phyloP scores from a whole-genome alignment of 768 basidiomycete species.

The Mycena galericulata region DNA sequence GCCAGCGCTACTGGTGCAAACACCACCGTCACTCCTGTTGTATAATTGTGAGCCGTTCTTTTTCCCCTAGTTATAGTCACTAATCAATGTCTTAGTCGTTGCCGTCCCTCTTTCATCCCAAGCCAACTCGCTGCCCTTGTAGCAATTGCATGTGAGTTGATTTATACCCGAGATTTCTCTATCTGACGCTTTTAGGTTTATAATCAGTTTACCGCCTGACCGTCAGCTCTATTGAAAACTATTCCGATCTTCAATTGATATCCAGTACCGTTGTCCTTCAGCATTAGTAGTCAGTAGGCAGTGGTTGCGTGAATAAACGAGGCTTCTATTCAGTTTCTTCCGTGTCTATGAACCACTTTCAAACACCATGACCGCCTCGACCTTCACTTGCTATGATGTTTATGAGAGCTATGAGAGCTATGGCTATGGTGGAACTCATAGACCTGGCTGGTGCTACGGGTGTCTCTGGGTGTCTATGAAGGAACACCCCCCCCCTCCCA shows the following conservation, averaged over 20 bases:
- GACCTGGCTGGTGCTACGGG: not conserved
- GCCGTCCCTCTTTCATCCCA: not conserved
- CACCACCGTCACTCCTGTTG: not conserved
- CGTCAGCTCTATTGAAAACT: not conserved
- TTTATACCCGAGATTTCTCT: not conserved
- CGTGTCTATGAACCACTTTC: not conserved
- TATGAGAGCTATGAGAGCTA: not conserved
- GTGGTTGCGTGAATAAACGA: not conserved
- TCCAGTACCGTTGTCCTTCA: not conserved
- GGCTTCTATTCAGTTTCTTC: not conserved
- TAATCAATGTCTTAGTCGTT: not conserved
- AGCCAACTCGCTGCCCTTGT: not conserved
- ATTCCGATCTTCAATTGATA: not conserved
- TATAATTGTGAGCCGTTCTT: not conserved
- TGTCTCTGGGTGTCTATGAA: too few relatives aligned
- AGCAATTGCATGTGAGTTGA: not conserved
- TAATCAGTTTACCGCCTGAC: not conserved
- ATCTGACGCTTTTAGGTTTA: not conserved
- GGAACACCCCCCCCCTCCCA: too few relatives aligned
- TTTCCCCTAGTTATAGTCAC: not conserved
- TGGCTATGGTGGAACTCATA: not conserved
- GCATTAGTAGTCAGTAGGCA: not conserved
- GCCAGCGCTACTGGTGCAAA: not conserved
- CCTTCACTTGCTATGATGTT: not conserved
- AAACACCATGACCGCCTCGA: not conserved